phyloP scores from a whole-genome alignment of 2,329 filamentous ascomycete genomes.

The Massarina eburnea region DNA sequence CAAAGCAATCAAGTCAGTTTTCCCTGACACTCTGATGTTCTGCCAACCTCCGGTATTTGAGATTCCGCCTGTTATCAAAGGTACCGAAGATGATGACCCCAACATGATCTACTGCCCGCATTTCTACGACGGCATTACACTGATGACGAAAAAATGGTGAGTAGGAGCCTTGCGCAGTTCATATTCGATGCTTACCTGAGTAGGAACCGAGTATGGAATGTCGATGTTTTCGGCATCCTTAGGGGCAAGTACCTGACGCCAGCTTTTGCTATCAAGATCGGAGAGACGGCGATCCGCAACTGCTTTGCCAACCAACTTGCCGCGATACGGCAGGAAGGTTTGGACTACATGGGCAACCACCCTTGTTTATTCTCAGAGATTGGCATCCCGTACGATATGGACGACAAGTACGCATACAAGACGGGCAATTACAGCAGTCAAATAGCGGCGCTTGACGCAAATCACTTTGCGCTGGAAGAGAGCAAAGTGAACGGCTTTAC shows the following conservation, averaged over 20 bases:
- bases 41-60: constrained; percentile 92
- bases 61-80: constrained; percentile 84
- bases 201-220: constrained; percentile 89
- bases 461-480: constrained; percentile 89
- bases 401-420: constrained; percentile 91
- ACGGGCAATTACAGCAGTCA: constrained; percentile 95
- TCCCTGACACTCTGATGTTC: constrained; percentile 81
- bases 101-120: constrained; percentile 92
- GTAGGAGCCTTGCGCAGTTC: neutral
- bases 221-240: constrained; percentile 90
- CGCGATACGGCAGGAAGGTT: constrained; percentile 79
- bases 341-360: constrained; percentile 84
- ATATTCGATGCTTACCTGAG: constrained; percentile 10
- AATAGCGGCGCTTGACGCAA: constrained; percentile 89
- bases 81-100: constrained; percentile 82
- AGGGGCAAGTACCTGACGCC: constrained; percentile 86
- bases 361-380: constrained; percentile 93
- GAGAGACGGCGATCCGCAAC: constrained; percentile 91
- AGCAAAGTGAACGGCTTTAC: constrained; percentile 82
- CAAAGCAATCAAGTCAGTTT: constrained; percentile 71
- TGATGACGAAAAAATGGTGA: constrained; percentile 95
- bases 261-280: constrained; percentile 88
- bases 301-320: constrained; percentile 86
- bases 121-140: constrained; percentile 94
- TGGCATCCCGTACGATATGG: constrained; percentile 98